Evolutionary conservation across 129 eudicot species (phyloP).

Genomic region (Helianthus tuberosus): DNA sequence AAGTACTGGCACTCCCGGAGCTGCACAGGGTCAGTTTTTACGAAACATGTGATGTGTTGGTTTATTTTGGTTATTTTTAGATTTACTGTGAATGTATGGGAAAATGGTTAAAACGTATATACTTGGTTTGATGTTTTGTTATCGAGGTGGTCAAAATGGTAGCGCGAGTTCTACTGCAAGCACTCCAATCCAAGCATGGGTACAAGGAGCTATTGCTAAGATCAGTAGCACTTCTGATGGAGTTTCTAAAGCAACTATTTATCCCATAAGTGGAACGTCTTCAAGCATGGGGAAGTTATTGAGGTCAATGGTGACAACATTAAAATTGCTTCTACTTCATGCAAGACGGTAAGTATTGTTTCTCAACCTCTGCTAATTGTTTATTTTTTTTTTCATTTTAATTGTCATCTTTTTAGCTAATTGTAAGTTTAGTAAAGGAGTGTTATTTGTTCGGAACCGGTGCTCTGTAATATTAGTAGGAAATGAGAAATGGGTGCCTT

Average conservation of each 20-base stretch:
- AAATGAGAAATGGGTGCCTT: slow-evolving; percentile 14
- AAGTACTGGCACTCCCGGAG: no score
- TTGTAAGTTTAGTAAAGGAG: background rate
- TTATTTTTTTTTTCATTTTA: background rate
- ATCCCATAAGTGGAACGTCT: slow-evolving; percentile 80
- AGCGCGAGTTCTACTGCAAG: slow-evolving; percentile 78
- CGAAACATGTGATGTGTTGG: no score
- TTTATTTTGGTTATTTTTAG: background rate
- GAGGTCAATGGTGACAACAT: slow-evolving; percentile 66
- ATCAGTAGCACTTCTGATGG: slow-evolving; percentile 87
- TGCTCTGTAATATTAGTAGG: background rate
- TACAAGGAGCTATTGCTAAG: slow-evolving; percentile 98
- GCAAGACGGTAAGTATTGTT: slow-evolving; percentile 70
- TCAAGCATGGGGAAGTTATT: slow-evolving; percentile 75
- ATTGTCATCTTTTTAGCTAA: slow-evolving; percentile 11
- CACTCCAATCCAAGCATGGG: slow-evolving; percentile 98
- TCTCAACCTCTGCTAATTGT: background rate
- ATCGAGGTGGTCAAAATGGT: slow-evolving; percentile 75
- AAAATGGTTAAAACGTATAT: background rate
- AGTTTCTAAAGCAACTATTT: slow-evolving; percentile 66
- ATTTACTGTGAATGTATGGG: slow-evolving; percentile 3
- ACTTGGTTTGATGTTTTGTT: slow-evolving; percentile 13
- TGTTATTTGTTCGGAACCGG: no score
- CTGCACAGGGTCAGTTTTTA: no score
- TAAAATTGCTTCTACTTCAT: slow-evolving; percentile 77